Evolutionary conservation across 257 asterid species (phyloP).

Genomic region (Fraxinus anomala): DNA sequence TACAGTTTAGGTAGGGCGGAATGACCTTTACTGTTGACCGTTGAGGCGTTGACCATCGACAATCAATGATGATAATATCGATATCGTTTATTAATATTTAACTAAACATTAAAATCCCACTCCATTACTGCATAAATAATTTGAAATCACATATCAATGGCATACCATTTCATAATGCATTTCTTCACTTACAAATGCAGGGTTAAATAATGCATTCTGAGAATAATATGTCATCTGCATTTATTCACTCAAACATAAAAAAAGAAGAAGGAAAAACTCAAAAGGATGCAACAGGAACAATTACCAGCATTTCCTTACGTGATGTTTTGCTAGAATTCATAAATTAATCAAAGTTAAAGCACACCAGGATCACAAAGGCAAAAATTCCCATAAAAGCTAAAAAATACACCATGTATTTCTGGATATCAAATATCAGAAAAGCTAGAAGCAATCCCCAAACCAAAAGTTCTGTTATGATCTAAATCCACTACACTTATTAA

Average conservation of each 20-base stretch:
- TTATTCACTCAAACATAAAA: not conserved
- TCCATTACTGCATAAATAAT: not conserved
- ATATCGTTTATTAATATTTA: too few species aligned
- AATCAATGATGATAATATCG: too few species aligned
- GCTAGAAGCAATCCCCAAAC: not conserved
- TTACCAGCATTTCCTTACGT: conserved; percentile 17
- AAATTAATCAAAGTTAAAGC: not conserved
- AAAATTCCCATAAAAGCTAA: not conserved
- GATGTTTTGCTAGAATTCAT: conserved; percentile 1
- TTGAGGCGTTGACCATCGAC: too few species aligned
- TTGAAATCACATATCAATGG: not conserved
- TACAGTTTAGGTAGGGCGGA: too few species aligned
- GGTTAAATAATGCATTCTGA: not conserved
- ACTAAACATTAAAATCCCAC: not conserved
- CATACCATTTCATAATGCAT: not conserved
- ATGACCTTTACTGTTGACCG: too few species aligned
- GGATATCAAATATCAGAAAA: conserved; percentile 4
- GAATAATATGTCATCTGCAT: conserved; percentile 4
- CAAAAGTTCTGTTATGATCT: not conserved
- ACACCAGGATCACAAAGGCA: not conserved
- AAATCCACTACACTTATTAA: not conserved
- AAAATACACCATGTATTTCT: not conserved
- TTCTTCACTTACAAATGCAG: not conserved
- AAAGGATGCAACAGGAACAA: not conserved
- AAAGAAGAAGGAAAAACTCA: too few species aligned